Percentiles rank a stretch among this genome's conserved stretches.
phyloP scores from a whole-genome alignment of 768 basidiomycete species.

The Glaciozyma antarctica region DNA sequence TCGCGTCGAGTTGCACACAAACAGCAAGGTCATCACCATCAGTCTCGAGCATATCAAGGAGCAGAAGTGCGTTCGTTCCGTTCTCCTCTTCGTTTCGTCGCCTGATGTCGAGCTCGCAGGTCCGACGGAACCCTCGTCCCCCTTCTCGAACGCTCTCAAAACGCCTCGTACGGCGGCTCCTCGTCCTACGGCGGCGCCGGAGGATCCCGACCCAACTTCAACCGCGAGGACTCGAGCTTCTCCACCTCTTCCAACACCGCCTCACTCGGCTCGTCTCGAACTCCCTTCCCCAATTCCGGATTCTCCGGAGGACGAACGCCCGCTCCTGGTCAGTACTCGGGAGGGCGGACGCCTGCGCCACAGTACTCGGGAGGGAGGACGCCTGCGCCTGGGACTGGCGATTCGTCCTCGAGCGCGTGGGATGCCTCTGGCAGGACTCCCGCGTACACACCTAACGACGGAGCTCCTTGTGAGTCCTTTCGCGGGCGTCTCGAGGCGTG shows the following conservation, averaged over 20 bases:
- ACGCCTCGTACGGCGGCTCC: constrained; percentile 5
- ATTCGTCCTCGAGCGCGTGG: constrained; percentile 1
- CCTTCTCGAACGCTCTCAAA: constrained; percentile 13
- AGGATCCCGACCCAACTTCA: background rate
- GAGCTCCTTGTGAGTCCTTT: background rate
- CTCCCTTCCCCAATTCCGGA: background rate
- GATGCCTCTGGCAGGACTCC: constrained; percentile 11
- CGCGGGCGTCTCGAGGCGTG: background rate
- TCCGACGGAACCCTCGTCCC: constrained; percentile 20
- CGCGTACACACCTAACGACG: background rate
- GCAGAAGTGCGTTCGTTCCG: constrained; percentile 5
- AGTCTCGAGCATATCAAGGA: constrained; percentile 27
- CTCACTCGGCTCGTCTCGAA: constrained; percentile 10
- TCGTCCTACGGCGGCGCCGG: constrained; percentile 2
- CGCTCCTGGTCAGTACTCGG: constrained; percentile 18
- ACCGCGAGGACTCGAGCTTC: constrained; percentile 12
- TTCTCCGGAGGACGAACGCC: constrained; percentile 31
- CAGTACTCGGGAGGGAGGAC: constrained; percentile 25
- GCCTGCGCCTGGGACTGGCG: constrained; percentile 18
- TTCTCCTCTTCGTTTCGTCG: background rate
- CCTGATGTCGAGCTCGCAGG: background rate
- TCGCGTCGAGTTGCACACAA: constrained; percentile 80
- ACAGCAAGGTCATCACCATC: constrained; percentile 79
- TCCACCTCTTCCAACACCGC: constrained; percentile 13
- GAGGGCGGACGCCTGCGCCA: constrained; percentile 31